These are phyloP conservation scores for Vitis hybrid DNA, from an alignment of 177 flowering plant species.

Conservation along the genomic window DNA sequence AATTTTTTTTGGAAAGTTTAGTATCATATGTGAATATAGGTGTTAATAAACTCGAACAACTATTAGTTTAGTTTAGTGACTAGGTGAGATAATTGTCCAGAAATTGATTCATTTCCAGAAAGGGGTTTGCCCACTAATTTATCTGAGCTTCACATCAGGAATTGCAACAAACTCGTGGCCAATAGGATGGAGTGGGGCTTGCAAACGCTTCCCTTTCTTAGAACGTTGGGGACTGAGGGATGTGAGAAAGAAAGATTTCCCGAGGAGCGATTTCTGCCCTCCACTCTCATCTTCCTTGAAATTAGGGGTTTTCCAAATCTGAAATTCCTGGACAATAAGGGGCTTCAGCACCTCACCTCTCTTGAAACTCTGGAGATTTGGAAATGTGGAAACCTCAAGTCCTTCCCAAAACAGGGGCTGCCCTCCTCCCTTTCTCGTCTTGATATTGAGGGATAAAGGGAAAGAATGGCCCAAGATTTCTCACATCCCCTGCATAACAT, in stretches of 20 bases:
- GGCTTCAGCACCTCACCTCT: background rate
- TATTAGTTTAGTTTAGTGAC: background rate
- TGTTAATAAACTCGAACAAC: too few species aligned
- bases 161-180: background rate
- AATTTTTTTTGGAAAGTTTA: too few species aligned
- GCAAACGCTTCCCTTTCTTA: slow-evolving; percentile 7
- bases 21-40: background rate
- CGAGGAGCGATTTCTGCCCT: slow-evolving; percentile 1
- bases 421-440: too few species aligned
- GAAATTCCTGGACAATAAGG: background rate
- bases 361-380: too few species aligned
- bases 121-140: too few species aligned
- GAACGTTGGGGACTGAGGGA: background rate
- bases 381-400: too few species aligned
- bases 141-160: background rate
- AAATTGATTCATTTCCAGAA: background rate
- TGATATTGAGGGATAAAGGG: too few species aligned
- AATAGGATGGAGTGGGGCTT: background rate
- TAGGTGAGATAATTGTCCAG: background rate
- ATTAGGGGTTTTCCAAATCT: background rate
- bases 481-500: too few species aligned
- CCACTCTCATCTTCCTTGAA: background rate
- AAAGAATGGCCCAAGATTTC: too few species aligned
- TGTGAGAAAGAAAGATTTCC: slow-evolving; percentile 8
- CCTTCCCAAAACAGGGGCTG: too few species aligned